phyloP scores from a whole-genome alignment of 129 eudicot species.

The Cynara cardunculus region DNA sequence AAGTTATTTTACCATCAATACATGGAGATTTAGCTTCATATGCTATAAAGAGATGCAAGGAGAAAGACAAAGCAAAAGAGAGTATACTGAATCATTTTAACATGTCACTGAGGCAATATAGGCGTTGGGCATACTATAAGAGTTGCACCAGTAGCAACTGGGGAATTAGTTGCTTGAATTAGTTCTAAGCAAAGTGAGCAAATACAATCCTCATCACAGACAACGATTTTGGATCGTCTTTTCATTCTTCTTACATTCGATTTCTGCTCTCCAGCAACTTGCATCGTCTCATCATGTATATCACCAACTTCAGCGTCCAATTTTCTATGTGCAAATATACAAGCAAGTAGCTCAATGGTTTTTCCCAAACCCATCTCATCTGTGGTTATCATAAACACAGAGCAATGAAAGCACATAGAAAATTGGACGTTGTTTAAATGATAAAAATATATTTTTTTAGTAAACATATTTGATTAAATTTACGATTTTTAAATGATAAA shows the following conservation, averaged over 20 bases:
- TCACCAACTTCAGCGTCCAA: constrained; percentile 35
- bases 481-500: no score
- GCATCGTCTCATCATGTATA: constrained; percentile 25
- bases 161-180: constrained; percentile 64
- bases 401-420: constrained; percentile 10
- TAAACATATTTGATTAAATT: no score
- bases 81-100: constrained; percentile 76
- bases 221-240: constrained; percentile 43
- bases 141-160: constrained; percentile 82
- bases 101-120: constrained; percentile 95
- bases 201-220: constrained; percentile 46
- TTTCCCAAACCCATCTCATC: constrained; percentile 99
- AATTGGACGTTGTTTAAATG: no score
- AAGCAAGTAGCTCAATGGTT: constrained; percentile 92
- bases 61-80: constrained; percentile 12
- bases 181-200: constrained; percentile 68
- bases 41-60: not conserved
- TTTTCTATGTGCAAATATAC: constrained; percentile 74
- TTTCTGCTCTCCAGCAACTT: constrained; percentile 29
- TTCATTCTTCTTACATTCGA: constrained; percentile 54
- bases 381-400: constrained; percentile 26
- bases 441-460: no score
- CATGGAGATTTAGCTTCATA: not conserved
- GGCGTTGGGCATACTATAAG: constrained; percentile 95
- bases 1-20: not conserved